Conservation (phyloP, 345 rosid genomes). For the Cardamine chenopodiifolia region DNA sequence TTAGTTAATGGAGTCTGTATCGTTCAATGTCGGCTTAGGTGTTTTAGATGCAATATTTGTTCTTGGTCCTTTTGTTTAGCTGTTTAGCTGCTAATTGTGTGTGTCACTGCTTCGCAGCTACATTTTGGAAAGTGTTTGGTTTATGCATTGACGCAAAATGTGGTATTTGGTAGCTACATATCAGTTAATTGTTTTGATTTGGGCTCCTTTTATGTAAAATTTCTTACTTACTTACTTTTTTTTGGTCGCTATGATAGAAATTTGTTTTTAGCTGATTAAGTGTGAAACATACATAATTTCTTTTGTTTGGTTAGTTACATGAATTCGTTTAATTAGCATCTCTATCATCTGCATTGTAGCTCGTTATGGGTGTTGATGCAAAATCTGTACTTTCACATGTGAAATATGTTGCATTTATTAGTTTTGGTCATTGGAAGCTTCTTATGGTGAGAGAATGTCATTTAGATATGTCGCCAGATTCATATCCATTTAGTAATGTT, state of each 20-base stretch:
- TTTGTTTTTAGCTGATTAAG: background rate
- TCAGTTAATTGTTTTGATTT: conserved; percentile 19
- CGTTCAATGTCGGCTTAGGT: conserved; percentile 11
- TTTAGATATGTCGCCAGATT: background rate
- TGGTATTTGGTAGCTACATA: conserved; percentile 19
- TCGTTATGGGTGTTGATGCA: conserved; percentile 10
- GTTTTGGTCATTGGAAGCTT: background rate
- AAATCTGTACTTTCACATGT: conserved; percentile 18
- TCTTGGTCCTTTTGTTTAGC: background rate
- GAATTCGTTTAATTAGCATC: background rate
- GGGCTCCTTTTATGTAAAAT: background rate
- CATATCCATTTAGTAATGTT: background rate
- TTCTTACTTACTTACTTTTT: background rate
- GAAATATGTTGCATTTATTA: background rate
- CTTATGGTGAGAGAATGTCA: background rate
- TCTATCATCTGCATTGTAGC: conserved; percentile 16
- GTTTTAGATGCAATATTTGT: conserved; percentile 16
- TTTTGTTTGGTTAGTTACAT: conserved; percentile 12
- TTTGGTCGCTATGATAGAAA: background rate
- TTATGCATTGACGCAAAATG: background rate
- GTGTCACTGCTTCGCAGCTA: background rate
- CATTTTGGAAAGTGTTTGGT: background rate
- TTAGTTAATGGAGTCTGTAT: conserved; percentile 5
- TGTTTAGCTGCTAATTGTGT: conserved; percentile 14
- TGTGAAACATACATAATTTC: background rate